phyloP scores from a whole-genome alignment of 352 stramenopile genomes.

The Pythium myriotylum region DNA sequence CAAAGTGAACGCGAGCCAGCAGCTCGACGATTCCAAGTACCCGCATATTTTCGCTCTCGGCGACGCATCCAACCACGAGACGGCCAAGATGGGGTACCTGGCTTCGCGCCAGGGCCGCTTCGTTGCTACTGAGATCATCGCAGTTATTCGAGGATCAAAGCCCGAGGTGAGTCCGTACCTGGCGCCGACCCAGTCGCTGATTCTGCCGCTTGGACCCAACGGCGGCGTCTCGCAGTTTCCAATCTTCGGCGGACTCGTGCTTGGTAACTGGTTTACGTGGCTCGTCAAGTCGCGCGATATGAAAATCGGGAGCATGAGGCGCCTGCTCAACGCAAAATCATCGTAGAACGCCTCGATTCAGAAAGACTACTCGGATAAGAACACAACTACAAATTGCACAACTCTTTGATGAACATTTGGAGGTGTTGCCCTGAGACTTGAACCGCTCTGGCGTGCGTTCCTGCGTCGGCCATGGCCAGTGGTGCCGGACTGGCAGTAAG shows the following conservation, averaged over 20 bases:
- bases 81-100: slow-evolving; percentile 46
- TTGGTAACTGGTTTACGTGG: slow-evolving; percentile 20
- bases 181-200: slow-evolving; percentile 30
- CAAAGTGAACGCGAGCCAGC: slow-evolving; percentile 48
- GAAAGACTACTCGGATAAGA: too few relatives aligned
- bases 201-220: slow-evolving; percentile 34
- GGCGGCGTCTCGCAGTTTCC: slow-evolving; percentile 37
- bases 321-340: too few relatives aligned
- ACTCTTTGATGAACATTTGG: too few relatives aligned
- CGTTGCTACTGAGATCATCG: slow-evolving; percentile 38
- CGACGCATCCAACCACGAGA: slow-evolving; percentile 50
- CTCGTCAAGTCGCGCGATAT: too few relatives aligned
- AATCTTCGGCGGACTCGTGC: slow-evolving; percentile 27
- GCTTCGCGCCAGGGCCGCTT: slow-evolving; percentile 44
- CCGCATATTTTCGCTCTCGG: slow-evolving; percentile 56
- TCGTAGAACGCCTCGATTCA: too few relatives aligned
- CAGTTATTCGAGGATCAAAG: slow-evolving; percentile 43
- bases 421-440: too few relatives aligned
- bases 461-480: too few relatives aligned
- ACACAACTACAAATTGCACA: too few relatives aligned
- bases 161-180: slow-evolving; percentile 21
- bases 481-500: too few relatives aligned
- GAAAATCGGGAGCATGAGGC: too few relatives aligned
- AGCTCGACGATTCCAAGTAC: slow-evolving; percentile 47
- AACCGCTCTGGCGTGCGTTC: too few relatives aligned